Conservation (phyloP, 768 basidiomycete genomes). For the Leccinum olivaceopallidum region DNA sequence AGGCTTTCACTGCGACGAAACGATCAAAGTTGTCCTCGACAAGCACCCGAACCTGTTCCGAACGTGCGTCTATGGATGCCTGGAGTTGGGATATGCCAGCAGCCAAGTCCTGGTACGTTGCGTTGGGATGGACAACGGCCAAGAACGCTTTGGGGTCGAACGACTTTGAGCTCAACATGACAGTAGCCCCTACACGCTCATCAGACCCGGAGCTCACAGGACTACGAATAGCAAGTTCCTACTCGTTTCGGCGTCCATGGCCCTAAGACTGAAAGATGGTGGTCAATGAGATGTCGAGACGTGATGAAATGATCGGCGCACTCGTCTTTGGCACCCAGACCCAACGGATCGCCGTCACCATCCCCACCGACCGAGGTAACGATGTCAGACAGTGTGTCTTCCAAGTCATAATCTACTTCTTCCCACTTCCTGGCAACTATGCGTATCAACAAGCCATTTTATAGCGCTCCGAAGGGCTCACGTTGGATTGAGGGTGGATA, state of each 20-base stretch:
- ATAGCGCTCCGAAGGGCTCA: slow-evolving; percentile 35
- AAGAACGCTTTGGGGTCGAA: slow-evolving; percentile 97
- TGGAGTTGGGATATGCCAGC: slow-evolving; percentile 73
- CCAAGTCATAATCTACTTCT: slow-evolving; percentile 81
- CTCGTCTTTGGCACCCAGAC: slow-evolving; percentile 67
- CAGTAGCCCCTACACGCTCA: slow-evolving; percentile 60
- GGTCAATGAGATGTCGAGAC: slow-evolving; percentile 4
- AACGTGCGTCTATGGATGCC: slow-evolving; percentile 83
- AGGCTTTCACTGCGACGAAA: slow-evolving; percentile 96
- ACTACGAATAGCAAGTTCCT: slow-evolving; percentile 29
- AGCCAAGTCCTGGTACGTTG: slow-evolving; percentile 89
- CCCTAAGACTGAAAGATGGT: slow-evolving; percentile 46
- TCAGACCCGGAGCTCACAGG: slow-evolving; percentile 10
- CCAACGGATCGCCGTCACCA: slow-evolving; percentile 73
- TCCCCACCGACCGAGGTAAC: slow-evolving; percentile 61
- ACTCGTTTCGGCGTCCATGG: slow-evolving; percentile 79
- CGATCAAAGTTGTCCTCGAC: slow-evolving; percentile 99
- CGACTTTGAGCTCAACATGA: slow-evolving; percentile 87
- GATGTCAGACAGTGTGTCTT: slow-evolving; percentile 71
- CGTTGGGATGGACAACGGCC: slow-evolving; percentile 89
- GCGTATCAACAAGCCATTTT: slow-evolving; percentile 6
- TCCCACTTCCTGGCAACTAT: slow-evolving; percentile 72
- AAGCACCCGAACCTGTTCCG: slow-evolving; percentile 90
- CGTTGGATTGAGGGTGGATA: slow-evolving; percentile 77
- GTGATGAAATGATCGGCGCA: slow-evolving; percentile 33